Evolutionary conservation across 2,329 filamentous ascomycete species (phyloP), one percentile per base, ranked within the genome.

Genomic region (Fusarium albidum): DNA sequence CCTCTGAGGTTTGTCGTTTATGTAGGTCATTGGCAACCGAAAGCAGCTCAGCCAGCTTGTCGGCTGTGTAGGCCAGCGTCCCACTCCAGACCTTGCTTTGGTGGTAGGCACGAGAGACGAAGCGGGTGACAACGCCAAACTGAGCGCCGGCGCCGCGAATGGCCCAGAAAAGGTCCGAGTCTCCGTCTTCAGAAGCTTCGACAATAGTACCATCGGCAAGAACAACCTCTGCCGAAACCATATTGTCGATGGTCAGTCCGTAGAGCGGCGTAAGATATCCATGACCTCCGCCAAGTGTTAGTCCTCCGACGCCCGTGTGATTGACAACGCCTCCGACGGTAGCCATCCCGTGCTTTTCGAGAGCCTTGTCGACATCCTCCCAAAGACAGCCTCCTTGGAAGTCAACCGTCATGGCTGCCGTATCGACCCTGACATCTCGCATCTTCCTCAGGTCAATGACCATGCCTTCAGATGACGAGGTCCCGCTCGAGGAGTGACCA

Each of bases 301-400:
- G 69, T 0, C 82, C 85, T 3, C 82, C 84, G 9, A 87, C 79
- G 4, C 85, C 85, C 1, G 84, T 87, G 58, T 87, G 81, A 46
- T 83, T 83, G 7, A 87, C 83, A 0, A 84, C 85, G 2, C 84
- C 84, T 5, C 83, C 83, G 0, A 87, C 83, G 3, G 82, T 82
- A 3, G 82, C 84, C 1, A 87, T 74, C 0, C 76, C 76, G 59
- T 82, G 69, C 47, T 75, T 69, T 27, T 73, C 79, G 0, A 78
- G 77, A 1, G 77, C 78, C 3, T 71, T 66, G 52, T 87, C 82
- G 8, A 86, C 79, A 61, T 84, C 79, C 50, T 73, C 71, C 81
- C 82, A 84, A 1, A 75, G 65, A 37, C 77, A 76, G 3, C 83
- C 82, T 14, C 82, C 81, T 51, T 79, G 75, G 9, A 75, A 78